Evolutionary conservation across 2,329 filamentous ascomycete species (phyloP), one percentile per base, ranked within the genome.

Genomic region (Sporothrix inflata): DNA sequence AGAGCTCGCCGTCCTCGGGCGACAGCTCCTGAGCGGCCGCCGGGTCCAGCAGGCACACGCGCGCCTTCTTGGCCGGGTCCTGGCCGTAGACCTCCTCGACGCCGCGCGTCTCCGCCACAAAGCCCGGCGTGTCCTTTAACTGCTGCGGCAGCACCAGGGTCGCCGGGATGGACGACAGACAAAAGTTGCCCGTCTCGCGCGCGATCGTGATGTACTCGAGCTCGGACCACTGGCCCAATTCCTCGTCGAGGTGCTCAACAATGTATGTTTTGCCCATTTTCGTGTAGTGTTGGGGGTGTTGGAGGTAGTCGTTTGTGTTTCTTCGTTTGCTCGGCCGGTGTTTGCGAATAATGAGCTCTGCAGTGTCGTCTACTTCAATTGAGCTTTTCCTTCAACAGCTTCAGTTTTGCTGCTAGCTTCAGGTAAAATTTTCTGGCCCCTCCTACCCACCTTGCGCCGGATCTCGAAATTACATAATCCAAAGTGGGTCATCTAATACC

Each of bases 241-340:
- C 96, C 53, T 93, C 91, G 83, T 99, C 96, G 75, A 99, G 90
- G 82, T 99, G 95, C 85, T 98, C 95, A 77, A 98, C 94, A 78
- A 98, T 92, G 83, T 96, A 98, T 57, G 90, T 94, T 82, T 94
- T 92, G 75, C 81, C 80, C 21, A 74, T 75, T 42, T 63, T 69
- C 24, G 27, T 24, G 60, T 5, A 21, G 11, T 53, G n/a, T 21
- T 24, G 21, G 2, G 21, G 14, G 6, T 47, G 4, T 12, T 30
- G 5, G 61, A 47, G 24, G 6, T n/a, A n/a, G 30, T 61, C 61
- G 49, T 21, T 16, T 27, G n/a, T 7, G 40, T 1, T 34, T 4
- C 14, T 7, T 49, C 4, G 45, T 19, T 14, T 19, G 6, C 16
- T 34, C 14, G 45, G 2, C 11, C 4, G 16, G n/a, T 45, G 19